phyloP scores from a whole-genome alignment of 1,139 yeast genomes.

The Lodderomyces oxycetoniae region DNA sequence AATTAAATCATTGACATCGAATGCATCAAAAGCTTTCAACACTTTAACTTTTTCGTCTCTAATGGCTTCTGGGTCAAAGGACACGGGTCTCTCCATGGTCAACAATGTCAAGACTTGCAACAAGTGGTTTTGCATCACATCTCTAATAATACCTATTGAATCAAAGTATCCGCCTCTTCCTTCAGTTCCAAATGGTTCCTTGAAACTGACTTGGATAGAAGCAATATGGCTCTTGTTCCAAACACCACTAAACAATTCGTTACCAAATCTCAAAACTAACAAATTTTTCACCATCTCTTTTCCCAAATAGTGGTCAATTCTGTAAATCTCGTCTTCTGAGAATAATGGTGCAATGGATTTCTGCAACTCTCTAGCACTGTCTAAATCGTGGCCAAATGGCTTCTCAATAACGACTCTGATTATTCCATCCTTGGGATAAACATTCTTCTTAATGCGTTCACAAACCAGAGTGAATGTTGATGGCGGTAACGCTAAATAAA shows the following conservation, averaged over 20 bases:
- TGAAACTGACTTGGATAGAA: conserved; percentile 82
- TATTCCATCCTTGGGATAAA: conserved; percentile 64
- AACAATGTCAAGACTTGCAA: conserved; percentile 86
- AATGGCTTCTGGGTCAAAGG: conserved; percentile 85
- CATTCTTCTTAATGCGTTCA: conserved; percentile 60
- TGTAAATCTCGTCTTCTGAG: conserved; percentile 84
- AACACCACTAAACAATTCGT: conserved; percentile 73
- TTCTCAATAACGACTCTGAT: conserved; percentile 89
- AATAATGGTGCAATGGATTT: conserved; percentile 75
- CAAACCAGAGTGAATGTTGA: conserved; percentile 83
- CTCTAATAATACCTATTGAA: conserved; percentile 91
- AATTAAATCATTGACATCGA: conserved; percentile 62
- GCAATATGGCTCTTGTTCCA: conserved; percentile 82
- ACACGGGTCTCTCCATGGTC: conserved; percentile 93
- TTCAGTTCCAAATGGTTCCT: conserved; percentile 96
- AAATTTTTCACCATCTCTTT: conserved; percentile 97
- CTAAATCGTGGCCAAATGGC: conserved; percentile 94
- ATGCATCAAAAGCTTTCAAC: conserved; percentile 70
- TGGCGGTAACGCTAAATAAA: conserved; percentile 94
- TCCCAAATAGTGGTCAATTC: conserved; percentile 96
- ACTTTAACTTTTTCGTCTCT: conserved; percentile 96
- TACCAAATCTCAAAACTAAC: conserved; percentile 83
- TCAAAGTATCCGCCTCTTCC: conserved; percentile 99
- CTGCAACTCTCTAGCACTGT: conserved; percentile 73
- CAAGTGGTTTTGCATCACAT: conserved; percentile 96